Conservation (phyloP, 306 rosid genomes). For the Castanea mollissima region DNA sequence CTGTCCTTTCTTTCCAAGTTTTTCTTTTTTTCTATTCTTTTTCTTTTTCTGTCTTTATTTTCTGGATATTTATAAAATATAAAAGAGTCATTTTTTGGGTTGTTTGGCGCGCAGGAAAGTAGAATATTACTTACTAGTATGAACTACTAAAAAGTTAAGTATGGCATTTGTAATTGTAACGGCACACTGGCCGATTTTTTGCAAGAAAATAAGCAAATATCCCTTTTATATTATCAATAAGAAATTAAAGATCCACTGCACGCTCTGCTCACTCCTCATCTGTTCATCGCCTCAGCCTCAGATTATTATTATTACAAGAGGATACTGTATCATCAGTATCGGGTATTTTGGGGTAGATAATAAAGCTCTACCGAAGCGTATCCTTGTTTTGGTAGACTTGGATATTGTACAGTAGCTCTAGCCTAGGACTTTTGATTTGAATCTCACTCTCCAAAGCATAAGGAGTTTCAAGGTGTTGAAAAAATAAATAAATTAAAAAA, state of each 20-base stretch:
- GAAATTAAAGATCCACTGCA: not conserved
- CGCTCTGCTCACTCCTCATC: not conserved
- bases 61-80: not conserved
- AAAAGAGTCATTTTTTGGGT: not conserved
- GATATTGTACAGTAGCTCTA: not conserved
- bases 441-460: not conserved
- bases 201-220: constrained; percentile 5
- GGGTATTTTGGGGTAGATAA: not conserved
- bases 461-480: no score
- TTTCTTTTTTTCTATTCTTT: not conserved
- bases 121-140: not conserved
- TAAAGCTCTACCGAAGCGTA: constrained; percentile 8
- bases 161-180: constrained; percentile 14
- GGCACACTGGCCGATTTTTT: constrained; percentile 31
- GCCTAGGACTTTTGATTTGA: not conserved
- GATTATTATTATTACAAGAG: no score
- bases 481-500: no score
- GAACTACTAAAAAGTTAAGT: not conserved
- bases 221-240: not conserved
- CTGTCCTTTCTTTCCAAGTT: constrained; percentile 33
- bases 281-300: no score
- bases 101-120: constrained; percentile 45
- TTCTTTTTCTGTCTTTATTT: not conserved
- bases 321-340: not conserved
- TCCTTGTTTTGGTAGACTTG: not conserved